Percentiles rank a stretch among this genome's conserved stretches.
phyloP scores from a whole-genome alignment of 768 basidiomycete species.

The Boletus barrowsii region DNA sequence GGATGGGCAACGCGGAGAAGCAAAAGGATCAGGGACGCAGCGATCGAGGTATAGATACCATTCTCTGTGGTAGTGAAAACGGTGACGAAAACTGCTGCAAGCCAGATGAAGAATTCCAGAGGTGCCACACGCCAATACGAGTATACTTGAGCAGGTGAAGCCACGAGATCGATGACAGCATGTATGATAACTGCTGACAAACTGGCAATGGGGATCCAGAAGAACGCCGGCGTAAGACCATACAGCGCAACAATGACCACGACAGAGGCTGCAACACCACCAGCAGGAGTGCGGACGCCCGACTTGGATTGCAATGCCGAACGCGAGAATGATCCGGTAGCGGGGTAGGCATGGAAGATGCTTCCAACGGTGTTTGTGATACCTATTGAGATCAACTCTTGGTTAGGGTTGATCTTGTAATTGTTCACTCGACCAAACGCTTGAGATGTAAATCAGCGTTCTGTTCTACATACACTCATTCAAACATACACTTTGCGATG shows the following conservation, averaged over 20 bases:
- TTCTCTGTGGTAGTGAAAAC: constrained; percentile 93
- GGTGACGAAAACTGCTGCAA: constrained; percentile 82
- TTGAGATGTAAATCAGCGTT: constrained; percentile 30
- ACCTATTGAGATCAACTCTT: constrained; percentile 97
- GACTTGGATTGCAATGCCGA: constrained; percentile 94
- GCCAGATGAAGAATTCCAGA: constrained; percentile 87
- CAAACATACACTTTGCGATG: constrained; percentile 80
- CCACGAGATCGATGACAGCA: constrained; percentile 84
- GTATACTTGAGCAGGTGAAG: constrained; percentile 77
- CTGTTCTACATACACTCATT: background rate
- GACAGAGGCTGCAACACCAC: constrained; percentile 79
- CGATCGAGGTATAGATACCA: constrained; percentile 86
- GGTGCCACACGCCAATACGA: constrained; percentile 93
- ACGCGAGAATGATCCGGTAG: constrained; percentile 98
- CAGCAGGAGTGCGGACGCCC: constrained; percentile 93
- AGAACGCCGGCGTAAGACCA: constrained; percentile 90
- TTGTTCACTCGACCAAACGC: constrained; percentile 93
- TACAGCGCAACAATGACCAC: constrained; percentile 94
- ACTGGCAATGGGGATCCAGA: constrained; percentile 77
- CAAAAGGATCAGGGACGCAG: constrained; percentile 74
- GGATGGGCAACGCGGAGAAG: constrained; percentile 86
- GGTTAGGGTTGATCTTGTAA: constrained; percentile 92
- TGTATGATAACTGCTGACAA: constrained; percentile 96
- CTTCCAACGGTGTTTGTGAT: constrained; percentile 92
- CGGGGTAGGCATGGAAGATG: constrained; percentile 88